A percentile compares a stretch with the other conserved stretches of the same genome.
Conservation (phyloP, 2,329 filamentous ascomycete genomes). For the Colletotrichum sublineola region DNA sequence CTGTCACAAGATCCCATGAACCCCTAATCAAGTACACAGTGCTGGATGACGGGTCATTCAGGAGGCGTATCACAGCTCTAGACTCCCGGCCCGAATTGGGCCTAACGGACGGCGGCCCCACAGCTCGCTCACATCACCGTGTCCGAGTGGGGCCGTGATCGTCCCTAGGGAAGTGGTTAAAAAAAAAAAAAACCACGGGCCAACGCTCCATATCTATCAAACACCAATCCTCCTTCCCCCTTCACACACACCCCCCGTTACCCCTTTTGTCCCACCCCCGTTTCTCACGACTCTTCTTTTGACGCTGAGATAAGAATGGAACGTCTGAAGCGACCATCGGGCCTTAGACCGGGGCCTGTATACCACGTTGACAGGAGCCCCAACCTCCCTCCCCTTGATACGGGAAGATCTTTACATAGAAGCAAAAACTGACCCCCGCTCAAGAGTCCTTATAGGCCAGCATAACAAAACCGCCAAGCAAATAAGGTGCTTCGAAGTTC, state of each 20-base stretch:
- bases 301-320: constrained; percentile 25
- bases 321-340: constrained; percentile 23
- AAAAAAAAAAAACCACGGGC: background rate
- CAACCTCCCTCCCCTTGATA: background rate
- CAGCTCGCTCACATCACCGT: background rate
- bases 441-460: background rate
- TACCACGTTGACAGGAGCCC: constrained; percentile 4
- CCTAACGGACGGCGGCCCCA: background rate
- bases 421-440: constrained; percentile 6
- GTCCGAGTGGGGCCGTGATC: constrained; percentile 23
- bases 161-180: background rate
- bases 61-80: background rate
- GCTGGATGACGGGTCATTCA: background rate
- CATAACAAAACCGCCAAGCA: constrained; percentile 31
- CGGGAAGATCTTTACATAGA: constrained; percentile 37
- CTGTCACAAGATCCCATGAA: background rate
- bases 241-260: background rate
- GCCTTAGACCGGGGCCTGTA: constrained; percentile 18
- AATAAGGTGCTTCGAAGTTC: constrained; percentile 18
- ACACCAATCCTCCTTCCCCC: background rate
- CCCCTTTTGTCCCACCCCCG: background rate
- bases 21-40: background rate
- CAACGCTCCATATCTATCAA: constrained; percentile 1
- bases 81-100: background rate
- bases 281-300: background rate